Evolutionary conservation across 192 early-diverging fungal species (phyloP).

Genomic region (Coemansia sp.): DNA sequence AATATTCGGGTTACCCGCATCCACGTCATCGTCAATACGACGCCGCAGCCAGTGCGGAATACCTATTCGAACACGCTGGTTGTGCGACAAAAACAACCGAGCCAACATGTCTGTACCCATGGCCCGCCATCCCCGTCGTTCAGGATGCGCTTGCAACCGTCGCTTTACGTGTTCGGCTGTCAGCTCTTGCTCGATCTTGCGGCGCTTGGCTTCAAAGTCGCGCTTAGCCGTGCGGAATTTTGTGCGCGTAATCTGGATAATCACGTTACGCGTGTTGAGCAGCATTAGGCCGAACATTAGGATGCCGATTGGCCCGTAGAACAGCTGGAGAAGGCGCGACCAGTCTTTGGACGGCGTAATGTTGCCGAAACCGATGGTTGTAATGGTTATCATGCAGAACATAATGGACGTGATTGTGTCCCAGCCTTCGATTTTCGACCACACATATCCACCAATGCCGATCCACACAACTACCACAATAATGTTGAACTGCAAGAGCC

Average conservation of each 20-base stretch:
- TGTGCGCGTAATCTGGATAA: constrained; percentile 37
- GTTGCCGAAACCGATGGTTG: constrained; percentile 54
- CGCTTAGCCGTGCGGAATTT: constrained; percentile 38
- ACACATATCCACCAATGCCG: constrained; percentile 51
- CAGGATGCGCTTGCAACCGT: constrained; percentile 33
- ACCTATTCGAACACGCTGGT: constrained; percentile 33
- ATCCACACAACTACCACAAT: constrained; percentile 53
- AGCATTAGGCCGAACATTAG: constrained; percentile 54
- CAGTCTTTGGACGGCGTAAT: constrained; percentile 35
- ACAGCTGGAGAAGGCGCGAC: constrained; percentile 37
- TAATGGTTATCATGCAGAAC: constrained; percentile 54
- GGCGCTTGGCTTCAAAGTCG: constrained; percentile 29
- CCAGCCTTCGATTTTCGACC: constrained; percentile 54
- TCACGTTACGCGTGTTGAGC: constrained; percentile 51
- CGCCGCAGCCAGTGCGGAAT: constrained; percentile 42
- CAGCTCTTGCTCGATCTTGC: constrained; percentile 38
- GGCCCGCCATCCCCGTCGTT: constrained; percentile 22
- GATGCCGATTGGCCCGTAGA: constrained; percentile 51
- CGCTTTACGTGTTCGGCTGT: constrained; percentile 30
- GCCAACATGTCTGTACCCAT: constrained; percentile 23
- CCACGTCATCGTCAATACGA: constrained; percentile 17
- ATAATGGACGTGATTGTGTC: constrained; percentile 43
- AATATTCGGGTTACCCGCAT: background rate
- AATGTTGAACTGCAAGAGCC: constrained; percentile 53
- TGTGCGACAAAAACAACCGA: constrained; percentile 26